phyloP scores from a whole-genome alignment of 345 rosid genomes.

The Adansonia digitata region DNA sequence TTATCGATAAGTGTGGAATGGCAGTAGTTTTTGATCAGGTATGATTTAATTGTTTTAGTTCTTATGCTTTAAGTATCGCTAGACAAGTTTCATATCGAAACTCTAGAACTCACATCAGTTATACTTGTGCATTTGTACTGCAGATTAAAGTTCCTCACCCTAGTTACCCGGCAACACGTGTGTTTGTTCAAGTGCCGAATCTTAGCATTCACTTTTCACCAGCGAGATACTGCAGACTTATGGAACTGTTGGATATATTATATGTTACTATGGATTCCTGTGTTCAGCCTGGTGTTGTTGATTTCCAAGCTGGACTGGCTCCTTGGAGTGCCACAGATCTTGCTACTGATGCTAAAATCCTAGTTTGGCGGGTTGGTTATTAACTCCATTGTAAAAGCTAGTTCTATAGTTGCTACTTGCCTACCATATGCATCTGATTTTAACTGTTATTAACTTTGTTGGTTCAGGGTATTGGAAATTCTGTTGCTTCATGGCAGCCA shows the following conservation, averaged over 20 bases:
- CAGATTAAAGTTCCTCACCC: conserved; percentile 89
- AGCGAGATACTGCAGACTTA: conserved; percentile 61
- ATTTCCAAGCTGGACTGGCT: conserved; percentile 49
- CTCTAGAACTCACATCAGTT: neutral
- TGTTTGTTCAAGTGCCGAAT: conserved; percentile 94
- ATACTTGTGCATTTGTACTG: conserved; percentile 15
- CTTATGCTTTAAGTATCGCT: conserved; percentile 5
- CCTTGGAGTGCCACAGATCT: conserved; percentile 77
- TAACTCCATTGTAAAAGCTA: conserved; percentile 10
- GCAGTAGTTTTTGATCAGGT: conserved; percentile 98
- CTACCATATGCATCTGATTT: conserved; percentile 18
- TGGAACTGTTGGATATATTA: conserved; percentile 63
- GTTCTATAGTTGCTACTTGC: conserved; percentile 21
- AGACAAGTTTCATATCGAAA: conserved; percentile 8
- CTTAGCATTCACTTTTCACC: conserved; percentile 96
- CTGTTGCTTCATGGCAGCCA: conserved; percentile 89
- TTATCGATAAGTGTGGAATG: conserved; percentile 93
- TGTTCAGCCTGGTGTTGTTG: conserved; percentile 62
- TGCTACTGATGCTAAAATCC: conserved; percentile 63
- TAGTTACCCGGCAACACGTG: conserved; percentile 78
- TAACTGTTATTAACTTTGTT: conserved; percentile 13
- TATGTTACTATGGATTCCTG: conserved; percentile 48
- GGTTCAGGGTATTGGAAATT: conserved; percentile 89
- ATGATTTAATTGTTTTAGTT: conserved; percentile 17
- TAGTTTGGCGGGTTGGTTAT: conserved; percentile 85